Evolutionary conservation across 2,329 filamentous ascomycete genomes (phyloP), one percentile per base, ranked within the genome.

Genomic region (Penicillium concentricum): DNA sequence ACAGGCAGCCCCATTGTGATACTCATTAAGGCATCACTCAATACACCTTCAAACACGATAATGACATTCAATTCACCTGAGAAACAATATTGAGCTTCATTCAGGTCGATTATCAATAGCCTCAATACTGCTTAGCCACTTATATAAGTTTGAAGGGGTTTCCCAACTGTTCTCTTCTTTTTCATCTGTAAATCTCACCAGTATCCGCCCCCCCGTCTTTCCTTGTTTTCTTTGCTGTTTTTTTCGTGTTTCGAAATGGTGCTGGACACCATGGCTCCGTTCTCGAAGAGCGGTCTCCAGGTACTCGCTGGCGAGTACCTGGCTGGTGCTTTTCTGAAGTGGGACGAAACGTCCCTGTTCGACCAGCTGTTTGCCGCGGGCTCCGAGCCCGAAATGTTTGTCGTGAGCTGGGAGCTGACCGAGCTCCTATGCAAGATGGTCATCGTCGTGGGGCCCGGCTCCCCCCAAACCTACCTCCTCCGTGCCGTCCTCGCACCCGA

Each of bases 371-470:
- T 60, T 28, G 46, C 30, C 3, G 13, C 12, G 41, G 46, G 20
- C 37, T 10, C n/a, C 10, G 41, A 43, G 22, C 37, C 50, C 18
- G 30, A 30, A 8, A 51, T 60, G 28, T 34, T 28, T 16, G 42
- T 49, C 2, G 5, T 51, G 18, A 28, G 10, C 15, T 49, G 46
- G 51, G 35, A 60, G 18, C 16, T 52, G 15, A 42, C 6, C n/a
- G 35, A 32, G 37, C 42, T 58, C 18, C 37, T 58, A 9, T 38
- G 48, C 32, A 50, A 51, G 34, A 35, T 61, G 38, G 38, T 54
- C 24, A 42, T 58, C 13, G 52, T 59, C n/a, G 35, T 61, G 28
- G 42, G 49, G n/a, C 30, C 46, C 5, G 53, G 45, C 13, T 39
- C n/a, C 22, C 41, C 39, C 5, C 4, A 59, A 6, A n/a, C 56